A percentile compares a stretch with the other conserved stretches of the same genome.
Evolutionary conservation across 2,329 filamentous ascomycete genomes (phyloP).

Genomic region (Monosporascus sp.): DNA sequence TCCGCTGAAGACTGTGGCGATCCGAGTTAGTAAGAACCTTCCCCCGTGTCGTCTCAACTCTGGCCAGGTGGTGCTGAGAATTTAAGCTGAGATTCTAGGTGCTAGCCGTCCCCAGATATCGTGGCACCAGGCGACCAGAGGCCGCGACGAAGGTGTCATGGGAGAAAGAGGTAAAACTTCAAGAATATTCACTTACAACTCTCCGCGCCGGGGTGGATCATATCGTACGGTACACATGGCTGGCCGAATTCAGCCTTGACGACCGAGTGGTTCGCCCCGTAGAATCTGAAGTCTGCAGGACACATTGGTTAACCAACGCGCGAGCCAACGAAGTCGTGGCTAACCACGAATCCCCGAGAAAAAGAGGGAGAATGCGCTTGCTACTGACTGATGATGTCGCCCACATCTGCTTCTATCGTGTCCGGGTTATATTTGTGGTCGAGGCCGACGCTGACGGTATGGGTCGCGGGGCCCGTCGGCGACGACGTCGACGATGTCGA

Average conservation of each 20-base stretch:
- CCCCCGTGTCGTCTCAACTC: too few relatives aligned
- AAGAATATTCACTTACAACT: constrained; percentile 28
- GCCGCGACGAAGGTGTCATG: background rate
- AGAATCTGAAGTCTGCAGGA: constrained; percentile 36
- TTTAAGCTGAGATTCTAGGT: too few relatives aligned
- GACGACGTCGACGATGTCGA: background rate
- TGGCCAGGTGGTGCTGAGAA: too few relatives aligned
- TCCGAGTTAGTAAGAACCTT: background rate
- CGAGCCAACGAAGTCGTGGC: background rate
- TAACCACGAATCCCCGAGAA: background rate
- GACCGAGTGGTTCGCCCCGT: constrained; percentile 52
- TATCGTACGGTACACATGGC: constrained; percentile 61
- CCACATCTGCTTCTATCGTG: constrained; percentile 8
- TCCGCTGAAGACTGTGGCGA: constrained; percentile 41
- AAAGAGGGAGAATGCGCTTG: background rate
- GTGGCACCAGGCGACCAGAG: background rate
- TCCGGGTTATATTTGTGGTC: constrained; percentile 11
- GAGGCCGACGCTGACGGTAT: constrained; percentile 11
- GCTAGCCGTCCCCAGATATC: too few relatives aligned
- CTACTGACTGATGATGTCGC: constrained; percentile 12
- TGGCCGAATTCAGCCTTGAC: constrained; percentile 51
- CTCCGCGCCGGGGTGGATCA: constrained; percentile 39
- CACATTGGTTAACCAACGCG: background rate
- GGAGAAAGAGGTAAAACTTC: background rate
- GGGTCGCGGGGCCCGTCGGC: constrained; percentile 4